Evolutionary conservation across 331 rosid genomes (phyloP).

Genomic region (Malus hybrid): DNA sequence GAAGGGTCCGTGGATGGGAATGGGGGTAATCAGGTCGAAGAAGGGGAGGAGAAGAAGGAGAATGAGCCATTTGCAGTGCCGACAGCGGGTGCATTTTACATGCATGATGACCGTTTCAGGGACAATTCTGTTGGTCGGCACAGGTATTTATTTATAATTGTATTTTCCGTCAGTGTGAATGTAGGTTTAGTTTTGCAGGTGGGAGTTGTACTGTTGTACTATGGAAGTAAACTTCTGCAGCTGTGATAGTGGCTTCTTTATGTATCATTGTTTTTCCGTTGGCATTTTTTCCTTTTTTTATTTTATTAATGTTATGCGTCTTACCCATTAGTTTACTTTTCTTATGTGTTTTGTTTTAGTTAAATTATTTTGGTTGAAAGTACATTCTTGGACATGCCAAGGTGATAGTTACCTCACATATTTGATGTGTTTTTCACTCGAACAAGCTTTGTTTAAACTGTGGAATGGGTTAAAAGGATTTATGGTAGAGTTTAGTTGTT

Average conservation of each 20-base stretch:
- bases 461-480: not conserved
- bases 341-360: not conserved
- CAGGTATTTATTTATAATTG: constrained; percentile 40
- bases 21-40: constrained; percentile 28
- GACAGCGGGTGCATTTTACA: constrained; percentile 91
- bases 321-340: too few relatives aligned
- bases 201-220: not conserved
- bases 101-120: constrained; percentile 94
- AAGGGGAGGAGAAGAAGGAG: constrained; percentile 80
- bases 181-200: not conserved
- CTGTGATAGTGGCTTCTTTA: not conserved
- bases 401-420: not conserved
- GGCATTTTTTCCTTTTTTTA: too few relatives aligned
- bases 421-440: not conserved
- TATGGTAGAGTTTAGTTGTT: not conserved
- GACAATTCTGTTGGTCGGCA: constrained; percentile 68
- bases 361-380: not conserved
- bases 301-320: too few relatives aligned
- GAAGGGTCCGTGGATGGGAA: constrained; percentile 39
- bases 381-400: not conserved
- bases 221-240: not conserved
- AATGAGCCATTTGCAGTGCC: constrained; percentile 94
- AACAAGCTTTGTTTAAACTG: not conserved
- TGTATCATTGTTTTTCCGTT: not conserved
- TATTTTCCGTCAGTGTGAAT: not conserved